A percentile compares a stretch with the other conserved stretches of the same genome.
phyloP scores from a whole-genome alignment of 2,329 filamentous ascomycete genomes.

The Tolypocladium paradoxum region DNA sequence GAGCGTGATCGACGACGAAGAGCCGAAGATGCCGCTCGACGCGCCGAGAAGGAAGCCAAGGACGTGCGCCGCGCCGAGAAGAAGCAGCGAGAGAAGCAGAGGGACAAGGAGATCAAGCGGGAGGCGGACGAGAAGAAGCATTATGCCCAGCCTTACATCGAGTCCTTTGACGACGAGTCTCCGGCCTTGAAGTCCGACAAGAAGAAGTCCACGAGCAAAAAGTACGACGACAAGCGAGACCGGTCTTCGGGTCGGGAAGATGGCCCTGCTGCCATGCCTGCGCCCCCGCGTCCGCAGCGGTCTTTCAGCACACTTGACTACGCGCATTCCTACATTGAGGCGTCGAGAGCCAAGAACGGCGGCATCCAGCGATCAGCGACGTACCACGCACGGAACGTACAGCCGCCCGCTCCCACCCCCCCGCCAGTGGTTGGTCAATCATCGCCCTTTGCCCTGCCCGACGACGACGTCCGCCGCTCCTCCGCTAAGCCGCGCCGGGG shows the following conservation, averaged over 20 bases:
- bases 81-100: constrained; percentile 21
- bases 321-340: constrained; percentile 20
- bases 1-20: constrained; percentile 12
- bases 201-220: constrained; percentile 28
- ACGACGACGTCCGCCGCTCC: constrained; percentile 21
- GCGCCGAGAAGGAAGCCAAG: constrained; percentile 21
- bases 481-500: constrained; percentile 21
- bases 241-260: constrained; percentile 24
- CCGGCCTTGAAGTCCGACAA: constrained; percentile 18
- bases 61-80: constrained; percentile 23
- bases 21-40: constrained; percentile 13
- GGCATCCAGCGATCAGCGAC: constrained; percentile 10
- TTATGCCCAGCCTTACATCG: constrained; percentile 23
- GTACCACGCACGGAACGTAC: constrained; percentile 11
- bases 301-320: constrained; percentile 12
- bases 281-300: constrained; percentile 12
- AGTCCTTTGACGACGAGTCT: constrained; percentile 21
- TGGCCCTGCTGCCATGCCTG: constrained; percentile 8
- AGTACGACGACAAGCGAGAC: constrained; percentile 26
- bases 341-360: constrained; percentile 14
- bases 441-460: constrained; percentile 17
- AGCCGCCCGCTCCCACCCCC: constrained; percentile 25
- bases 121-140: constrained; percentile 26
- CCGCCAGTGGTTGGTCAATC: constrained; percentile 17
- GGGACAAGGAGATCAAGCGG: constrained; percentile 26